Evolutionary conservation across 805 yeast species (phyloP).

Genomic region (Maudiozyma bulderi): DNA sequence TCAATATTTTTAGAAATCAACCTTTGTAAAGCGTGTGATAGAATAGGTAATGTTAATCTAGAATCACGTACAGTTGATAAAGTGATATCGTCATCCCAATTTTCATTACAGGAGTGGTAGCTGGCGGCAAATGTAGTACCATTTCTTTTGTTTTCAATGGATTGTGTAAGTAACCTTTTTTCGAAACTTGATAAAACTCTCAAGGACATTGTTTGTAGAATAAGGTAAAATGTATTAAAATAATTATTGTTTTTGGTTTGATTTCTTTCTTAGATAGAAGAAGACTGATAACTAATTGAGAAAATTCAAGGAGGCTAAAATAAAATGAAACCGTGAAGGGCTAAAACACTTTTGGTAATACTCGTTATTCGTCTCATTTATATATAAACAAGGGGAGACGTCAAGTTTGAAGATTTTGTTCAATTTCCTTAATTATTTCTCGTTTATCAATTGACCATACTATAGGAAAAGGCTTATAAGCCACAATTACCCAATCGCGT

Average conservation of each 20-base stretch:
- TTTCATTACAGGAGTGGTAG: conserved; percentile 10
- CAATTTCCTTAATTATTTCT: too few species aligned
- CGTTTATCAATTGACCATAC: too few species aligned
- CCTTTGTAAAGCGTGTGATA: conserved; percentile 15
- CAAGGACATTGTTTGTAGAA: conserved; percentile 9
- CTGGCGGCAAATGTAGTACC: conserved; percentile 22
- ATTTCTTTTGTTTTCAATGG: conserved; percentile 17
- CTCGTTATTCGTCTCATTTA: too few species aligned
- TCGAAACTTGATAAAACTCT: conserved; percentile 22
- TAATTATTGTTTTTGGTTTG: neutral
- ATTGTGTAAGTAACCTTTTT: conserved; percentile 17
- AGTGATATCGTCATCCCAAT: conserved; percentile 21
- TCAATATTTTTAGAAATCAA: conserved; percentile 18
- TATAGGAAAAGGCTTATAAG: neutral
- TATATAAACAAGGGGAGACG: too few species aligned
- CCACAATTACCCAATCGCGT: neutral
- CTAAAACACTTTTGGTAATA: too few species aligned
- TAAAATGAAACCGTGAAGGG: too few species aligned
- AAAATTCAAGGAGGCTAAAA: too few species aligned
- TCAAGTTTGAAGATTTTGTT: too few species aligned
- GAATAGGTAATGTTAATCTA: conserved; percentile 9
- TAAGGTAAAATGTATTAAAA: too few species aligned
- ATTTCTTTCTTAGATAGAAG: neutral
- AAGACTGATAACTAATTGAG: neutral
- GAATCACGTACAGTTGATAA: conserved; percentile 14